Evolutionary conservation across 306 rosid species (phyloP).

Genomic region (Vigna unguiculata): DNA sequence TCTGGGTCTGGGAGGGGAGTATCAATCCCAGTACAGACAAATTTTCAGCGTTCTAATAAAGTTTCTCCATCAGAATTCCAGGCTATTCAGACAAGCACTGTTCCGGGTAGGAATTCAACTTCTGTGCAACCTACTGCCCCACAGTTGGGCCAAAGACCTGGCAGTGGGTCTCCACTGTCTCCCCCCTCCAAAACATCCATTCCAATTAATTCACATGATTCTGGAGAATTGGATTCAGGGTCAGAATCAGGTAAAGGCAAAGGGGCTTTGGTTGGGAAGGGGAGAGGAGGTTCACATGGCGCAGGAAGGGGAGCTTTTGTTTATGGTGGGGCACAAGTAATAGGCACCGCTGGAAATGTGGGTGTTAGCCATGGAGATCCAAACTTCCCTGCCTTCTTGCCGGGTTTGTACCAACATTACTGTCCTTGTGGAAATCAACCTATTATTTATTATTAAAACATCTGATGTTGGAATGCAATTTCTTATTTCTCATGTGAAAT

Average conservation of each 20-base stretch:
- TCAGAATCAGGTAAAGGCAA: constrained; percentile 6
- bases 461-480: neutral
- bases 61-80: neutral
- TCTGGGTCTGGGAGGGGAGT: constrained; percentile 3
- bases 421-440: neutral
- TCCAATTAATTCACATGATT: neutral
- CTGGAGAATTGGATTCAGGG: neutral
- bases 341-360: neutral
- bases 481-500: neutral
- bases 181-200: neutral
- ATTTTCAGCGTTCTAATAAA: constrained; percentile 6
- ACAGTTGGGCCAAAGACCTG: neutral
- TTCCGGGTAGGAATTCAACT: neutral
- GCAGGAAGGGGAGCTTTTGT: neutral
- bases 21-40: neutral
- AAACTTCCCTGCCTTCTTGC: constrained; percentile 9
- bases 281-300: neutral
- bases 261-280: constrained; percentile 12
- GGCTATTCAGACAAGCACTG: constrained; percentile 7
- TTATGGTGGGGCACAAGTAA: constrained; percentile 9
- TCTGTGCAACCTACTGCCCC: neutral
- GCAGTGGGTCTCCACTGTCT: neutral
- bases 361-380: constrained; percentile 13
- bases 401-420: neutral
- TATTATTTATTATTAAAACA: neutral